phyloP scores from a whole-genome alignment of 2,329 filamentous ascomycete species.

The Aspergillus fumigatus region DNA sequence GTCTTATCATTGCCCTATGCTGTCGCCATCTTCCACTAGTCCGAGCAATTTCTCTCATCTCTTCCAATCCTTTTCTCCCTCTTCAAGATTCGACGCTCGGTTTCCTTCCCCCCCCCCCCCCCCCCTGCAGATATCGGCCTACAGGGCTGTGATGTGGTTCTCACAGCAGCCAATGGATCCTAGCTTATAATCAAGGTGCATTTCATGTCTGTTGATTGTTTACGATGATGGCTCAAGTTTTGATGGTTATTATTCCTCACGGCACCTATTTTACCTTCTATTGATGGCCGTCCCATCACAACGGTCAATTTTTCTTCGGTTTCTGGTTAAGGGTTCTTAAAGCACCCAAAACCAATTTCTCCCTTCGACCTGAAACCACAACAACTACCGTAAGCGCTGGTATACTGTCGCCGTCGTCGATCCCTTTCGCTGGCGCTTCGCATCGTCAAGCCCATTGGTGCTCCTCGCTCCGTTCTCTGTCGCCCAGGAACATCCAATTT shows the following conservation, averaged over 20 bases:
- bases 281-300: neutral
- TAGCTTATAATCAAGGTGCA: conserved; percentile 4
- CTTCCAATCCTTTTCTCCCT: neutral
- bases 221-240: neutral
- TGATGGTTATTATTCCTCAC: neutral
- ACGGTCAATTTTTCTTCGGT: neutral
- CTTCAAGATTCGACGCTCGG: neutral
- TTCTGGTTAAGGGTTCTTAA: too few relatives aligned
- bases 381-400: conserved; percentile 17
- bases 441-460: conserved; percentile 15
- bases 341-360: neutral
- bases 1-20: neutral
- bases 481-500: conserved; percentile 15
- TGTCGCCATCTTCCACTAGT: neutral
- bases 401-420: conserved; percentile 8
- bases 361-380: conserved; percentile 2
- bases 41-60: neutral
- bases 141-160: conserved; percentile 13
- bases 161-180: conserved; percentile 8
- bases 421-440: conserved; percentile 21
- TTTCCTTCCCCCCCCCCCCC: neutral
- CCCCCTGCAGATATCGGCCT: neutral
- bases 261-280: neutral
- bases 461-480: neutral
- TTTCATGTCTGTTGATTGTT: conserved; percentile 3